Conservation (phyloP, 1,139 yeast species). For the Pichia sp. region DNA sequence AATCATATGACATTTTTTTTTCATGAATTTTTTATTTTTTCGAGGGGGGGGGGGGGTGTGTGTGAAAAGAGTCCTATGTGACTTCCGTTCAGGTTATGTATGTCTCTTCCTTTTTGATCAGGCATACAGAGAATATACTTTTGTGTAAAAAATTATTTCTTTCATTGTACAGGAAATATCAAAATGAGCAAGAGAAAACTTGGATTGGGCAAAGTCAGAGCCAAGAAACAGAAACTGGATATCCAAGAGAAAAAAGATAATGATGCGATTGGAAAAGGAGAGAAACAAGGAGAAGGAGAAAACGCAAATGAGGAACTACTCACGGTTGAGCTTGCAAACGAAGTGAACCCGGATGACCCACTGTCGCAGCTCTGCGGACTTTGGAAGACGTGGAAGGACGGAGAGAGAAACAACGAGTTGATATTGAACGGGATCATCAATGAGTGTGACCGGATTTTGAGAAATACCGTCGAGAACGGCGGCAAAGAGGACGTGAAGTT, state of each 20-base stretch:
- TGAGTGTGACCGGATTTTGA: conserved; percentile 79
- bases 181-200: conserved; percentile 57
- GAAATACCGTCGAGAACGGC: conserved; percentile 41
- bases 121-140: not conserved
- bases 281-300: conserved; percentile 15
- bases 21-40: not conserved
- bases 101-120: not conserved
- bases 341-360: conserved; percentile 73
- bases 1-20: conserved; percentile 9
- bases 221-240: conserved; percentile 39
- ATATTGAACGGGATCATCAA: conserved; percentile 83
- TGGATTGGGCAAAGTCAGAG: conserved; percentile 68
- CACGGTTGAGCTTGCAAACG: conserved; percentile 67
- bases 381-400: conserved; percentile 55
- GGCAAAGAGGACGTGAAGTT: conserved; percentile 34
- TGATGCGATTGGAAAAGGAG: conserved; percentile 9
- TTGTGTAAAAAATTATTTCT: not conserved
- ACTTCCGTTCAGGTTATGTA: no score
- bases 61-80: not conserved
- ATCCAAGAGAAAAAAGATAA: conserved; percentile 9
- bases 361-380: conserved; percentile 73
- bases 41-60: not conserved
- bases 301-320: conserved; percentile 34
- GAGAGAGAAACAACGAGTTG: conserved; percentile 56
- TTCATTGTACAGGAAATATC: not conserved